Percentiles rank a stretch among this genome's conserved stretches.
Conservation (phyloP, 257 asterid genomes). For the Rauvolfia tetraphylla region DNA sequence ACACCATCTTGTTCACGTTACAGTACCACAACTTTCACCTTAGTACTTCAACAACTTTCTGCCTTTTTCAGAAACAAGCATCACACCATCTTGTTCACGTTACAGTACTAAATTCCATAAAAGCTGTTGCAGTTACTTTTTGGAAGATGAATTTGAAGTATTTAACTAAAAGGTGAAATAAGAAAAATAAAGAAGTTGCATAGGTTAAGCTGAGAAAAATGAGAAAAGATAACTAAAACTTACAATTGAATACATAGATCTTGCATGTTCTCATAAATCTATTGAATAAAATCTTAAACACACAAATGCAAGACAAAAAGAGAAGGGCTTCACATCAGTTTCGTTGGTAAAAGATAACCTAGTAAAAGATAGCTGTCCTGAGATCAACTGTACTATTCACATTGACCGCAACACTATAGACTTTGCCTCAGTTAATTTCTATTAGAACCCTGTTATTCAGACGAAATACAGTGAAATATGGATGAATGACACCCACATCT, state of each 20-base stretch:
- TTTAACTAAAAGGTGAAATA: not conserved
- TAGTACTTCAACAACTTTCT: too few relatives aligned
- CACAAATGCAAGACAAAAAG: not conserved
- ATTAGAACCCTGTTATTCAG: not conserved
- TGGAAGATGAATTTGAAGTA: not conserved
- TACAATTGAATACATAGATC: not conserved
- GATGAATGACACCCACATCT: not conserved
- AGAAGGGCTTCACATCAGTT: not conserved
- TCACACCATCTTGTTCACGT: not conserved
- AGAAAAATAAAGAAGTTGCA: not conserved
- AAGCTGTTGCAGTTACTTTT: too few relatives aligned
- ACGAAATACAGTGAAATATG: not conserved
- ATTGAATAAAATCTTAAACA: not conserved
- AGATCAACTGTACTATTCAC: not conserved
- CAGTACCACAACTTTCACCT: too few relatives aligned
- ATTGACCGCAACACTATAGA: not conserved
- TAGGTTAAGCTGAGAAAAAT: not conserved
- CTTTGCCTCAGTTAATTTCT: not conserved
- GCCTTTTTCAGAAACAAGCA: not conserved
- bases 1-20: not conserved
- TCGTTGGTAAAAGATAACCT: not conserved
- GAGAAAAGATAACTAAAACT: not conserved
- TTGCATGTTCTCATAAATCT: not conserved
- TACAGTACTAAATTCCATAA: not conserved
- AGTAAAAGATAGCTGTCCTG: not conserved